A percentile compares a stretch with the other conserved stretches of the same genome.
Conservation (phyloP, 768 basidiomycete genomes). For the Austroboletus festivus region DNA sequence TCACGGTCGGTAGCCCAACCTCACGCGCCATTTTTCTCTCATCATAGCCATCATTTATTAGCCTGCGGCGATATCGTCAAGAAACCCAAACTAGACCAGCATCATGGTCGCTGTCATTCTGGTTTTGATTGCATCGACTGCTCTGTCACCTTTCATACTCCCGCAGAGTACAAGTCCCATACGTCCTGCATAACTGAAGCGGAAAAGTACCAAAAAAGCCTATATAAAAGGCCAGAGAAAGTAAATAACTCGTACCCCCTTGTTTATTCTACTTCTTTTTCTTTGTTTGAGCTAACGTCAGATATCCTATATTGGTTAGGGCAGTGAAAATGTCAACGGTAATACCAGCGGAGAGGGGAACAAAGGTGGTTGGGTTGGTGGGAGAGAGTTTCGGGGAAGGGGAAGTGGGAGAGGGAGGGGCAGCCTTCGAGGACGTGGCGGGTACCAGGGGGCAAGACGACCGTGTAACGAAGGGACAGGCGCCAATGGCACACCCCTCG, state of each 20-base stretch:
- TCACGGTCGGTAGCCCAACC: constrained; percentile 48
- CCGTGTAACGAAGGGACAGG: constrained; percentile 43
- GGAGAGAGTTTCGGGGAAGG: constrained; percentile 19
- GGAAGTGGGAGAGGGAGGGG: constrained; percentile 37
- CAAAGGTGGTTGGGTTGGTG: constrained; percentile 2
- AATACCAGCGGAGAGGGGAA: constrained; percentile 16
- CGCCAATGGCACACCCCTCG: constrained; percentile 70
- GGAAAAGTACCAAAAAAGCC: constrained; percentile 86
- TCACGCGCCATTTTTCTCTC: neutral
- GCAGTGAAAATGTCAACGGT: neutral
- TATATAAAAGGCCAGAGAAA: constrained; percentile 78
- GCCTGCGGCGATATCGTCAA: constrained; percentile 86
- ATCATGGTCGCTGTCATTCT: constrained; percentile 54
- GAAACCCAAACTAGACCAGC: constrained; percentile 90
- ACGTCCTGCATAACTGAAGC: constrained; percentile 87
- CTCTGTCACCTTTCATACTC: constrained; percentile 74
- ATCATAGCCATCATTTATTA: constrained; percentile 21
- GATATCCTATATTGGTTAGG: constrained; percentile 5
- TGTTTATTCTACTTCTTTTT: neutral
- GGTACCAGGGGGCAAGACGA: constrained; percentile 26
- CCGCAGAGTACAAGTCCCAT: constrained; percentile 76
- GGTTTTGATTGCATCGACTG: constrained; percentile 88
- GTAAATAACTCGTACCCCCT: constrained; percentile 13
- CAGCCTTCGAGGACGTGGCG: constrained; percentile 23
- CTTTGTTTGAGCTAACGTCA: neutral